These are phyloP conservation scores for Naganishia antarctica DNA, from an alignment of 768 basidiomycete species.

Conservation along the genomic window DNA sequence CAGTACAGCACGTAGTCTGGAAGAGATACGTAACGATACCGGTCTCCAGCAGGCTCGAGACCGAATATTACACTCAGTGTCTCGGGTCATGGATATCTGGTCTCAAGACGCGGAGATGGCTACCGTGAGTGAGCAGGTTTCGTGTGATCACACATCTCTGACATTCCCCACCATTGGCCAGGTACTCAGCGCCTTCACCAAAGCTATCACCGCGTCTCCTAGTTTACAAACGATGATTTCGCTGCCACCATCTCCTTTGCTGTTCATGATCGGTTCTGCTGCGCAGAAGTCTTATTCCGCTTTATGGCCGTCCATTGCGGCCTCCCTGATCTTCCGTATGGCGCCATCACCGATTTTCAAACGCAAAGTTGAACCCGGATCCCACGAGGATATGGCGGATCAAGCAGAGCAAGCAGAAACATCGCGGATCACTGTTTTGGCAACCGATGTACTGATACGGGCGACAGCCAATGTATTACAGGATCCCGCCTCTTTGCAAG, in stretches of 20 bases:
- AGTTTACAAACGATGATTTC: conserved; percentile 70
- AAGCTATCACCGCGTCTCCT: conserved; percentile 76
- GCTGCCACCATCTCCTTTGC: conserved; percentile 70
- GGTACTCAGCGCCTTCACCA: conserved; percentile 77
- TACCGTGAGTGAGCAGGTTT: conserved; percentile 57
- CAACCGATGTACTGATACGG: conserved; percentile 12
- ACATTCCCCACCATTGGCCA: conserved; percentile 40
- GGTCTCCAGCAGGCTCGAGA: conserved; percentile 56
- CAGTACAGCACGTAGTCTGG: conserved; percentile 53
- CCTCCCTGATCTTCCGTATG: conserved; percentile 73
- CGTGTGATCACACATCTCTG: background rate
- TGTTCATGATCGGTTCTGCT: conserved; percentile 42
- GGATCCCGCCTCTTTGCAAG: conserved; percentile 34
- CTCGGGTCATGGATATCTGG: conserved; percentile 67
- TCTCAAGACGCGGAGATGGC: conserved; percentile 70
- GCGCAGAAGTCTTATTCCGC: conserved; percentile 41
- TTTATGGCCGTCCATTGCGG: conserved; percentile 77
- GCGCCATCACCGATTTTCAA: conserved; percentile 59
- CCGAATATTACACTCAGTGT: conserved; percentile 61
- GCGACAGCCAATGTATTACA: conserved; percentile 24
- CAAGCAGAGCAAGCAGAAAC: conserved; percentile 28
- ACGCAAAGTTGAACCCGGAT: conserved; percentile 51
- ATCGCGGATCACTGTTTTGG: background rate
- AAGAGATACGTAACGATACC: conserved; percentile 61
- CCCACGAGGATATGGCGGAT: conserved; percentile 13